phyloP scores from a whole-genome alignment of 2,329 filamentous ascomycete species.

The Byssoonygena ceratinophila region DNA sequence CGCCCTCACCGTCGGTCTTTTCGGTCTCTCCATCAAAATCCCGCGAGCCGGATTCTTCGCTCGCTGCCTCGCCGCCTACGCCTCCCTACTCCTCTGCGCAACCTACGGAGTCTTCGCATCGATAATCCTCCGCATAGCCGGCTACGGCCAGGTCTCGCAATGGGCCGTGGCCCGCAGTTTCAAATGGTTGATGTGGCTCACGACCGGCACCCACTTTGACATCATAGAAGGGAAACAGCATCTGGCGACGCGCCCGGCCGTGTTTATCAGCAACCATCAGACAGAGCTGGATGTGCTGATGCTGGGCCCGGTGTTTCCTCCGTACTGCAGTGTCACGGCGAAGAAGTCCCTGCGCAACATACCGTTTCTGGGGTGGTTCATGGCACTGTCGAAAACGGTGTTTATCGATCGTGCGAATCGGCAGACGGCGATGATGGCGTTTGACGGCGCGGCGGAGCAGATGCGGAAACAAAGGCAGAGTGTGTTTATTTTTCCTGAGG shows the following conservation, averaged over 20 bases:
- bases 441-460: slow-evolving; percentile 68
- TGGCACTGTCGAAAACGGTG: slow-evolving; percentile 72
- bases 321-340: slow-evolving; percentile 83
- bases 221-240: slow-evolving; percentile 56
- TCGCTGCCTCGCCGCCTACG: slow-evolving; percentile 39
- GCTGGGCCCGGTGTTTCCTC: slow-evolving; percentile 79
- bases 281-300: slow-evolving; percentile 89
- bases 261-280: slow-evolving; percentile 93
- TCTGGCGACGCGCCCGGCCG: slow-evolving; percentile 63
- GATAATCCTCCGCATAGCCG: slow-evolving; percentile 57
- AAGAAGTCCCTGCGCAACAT: slow-evolving; percentile 71
- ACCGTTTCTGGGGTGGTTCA: slow-evolving; percentile 93
- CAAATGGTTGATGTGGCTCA: slow-evolving; percentile 63
- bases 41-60: slow-evolving; percentile 38
- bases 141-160: slow-evolving; percentile 67
- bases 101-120: slow-evolving; percentile 67
- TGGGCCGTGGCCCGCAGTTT: slow-evolving; percentile 74
- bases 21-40: slow-evolving; percentile 34
- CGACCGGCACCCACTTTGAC: slow-evolving; percentile 68
- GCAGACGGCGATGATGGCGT: slow-evolving; percentile 70
- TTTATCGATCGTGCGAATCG: slow-evolving; percentile 90
- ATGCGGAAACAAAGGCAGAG: slow-evolving; percentile 60
- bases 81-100: slow-evolving; percentile 42
- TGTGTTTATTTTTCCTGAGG: slow-evolving; percentile 56
- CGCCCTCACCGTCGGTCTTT: slow-evolving; percentile 44